Evolutionary conservation across 495 filamentous ascomycete genomes (phyloP).

Genomic region (Talaromyces liani): DNA sequence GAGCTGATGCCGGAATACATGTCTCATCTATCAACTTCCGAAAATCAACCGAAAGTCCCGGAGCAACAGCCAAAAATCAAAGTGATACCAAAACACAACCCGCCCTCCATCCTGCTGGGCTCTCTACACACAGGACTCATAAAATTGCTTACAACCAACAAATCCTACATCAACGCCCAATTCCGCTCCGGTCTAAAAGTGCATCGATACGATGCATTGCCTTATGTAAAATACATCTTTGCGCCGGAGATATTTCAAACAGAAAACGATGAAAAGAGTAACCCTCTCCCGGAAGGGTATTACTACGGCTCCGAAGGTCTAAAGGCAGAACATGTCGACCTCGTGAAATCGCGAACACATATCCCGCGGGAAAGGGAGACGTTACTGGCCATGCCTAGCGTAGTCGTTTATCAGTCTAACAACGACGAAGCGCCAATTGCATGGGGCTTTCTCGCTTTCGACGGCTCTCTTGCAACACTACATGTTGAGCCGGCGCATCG

Average conservation of each 20-base stretch:
- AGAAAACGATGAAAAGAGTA: background rate
- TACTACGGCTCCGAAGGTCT: slow-evolving; percentile 24
- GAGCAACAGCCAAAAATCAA: background rate
- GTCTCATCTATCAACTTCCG: background rate
- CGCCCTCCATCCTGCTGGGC: slow-evolving; percentile 26
- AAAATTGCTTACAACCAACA: slow-evolving; percentile 13
- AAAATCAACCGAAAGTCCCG: background rate
- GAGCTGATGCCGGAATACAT: slow-evolving; percentile 1
- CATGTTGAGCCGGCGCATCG: slow-evolving; percentile 44
- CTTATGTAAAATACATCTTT: slow-evolving; percentile 31
- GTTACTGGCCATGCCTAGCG: slow-evolving; percentile 24
- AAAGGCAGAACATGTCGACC: slow-evolving; percentile 20
- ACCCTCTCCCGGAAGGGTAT: slow-evolving; percentile 23
- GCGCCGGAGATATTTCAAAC: slow-evolving; percentile 12
- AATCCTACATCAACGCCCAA: slow-evolving; percentile 8
- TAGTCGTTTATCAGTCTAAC: slow-evolving; percentile 21
- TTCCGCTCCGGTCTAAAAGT: slow-evolving; percentile 18
- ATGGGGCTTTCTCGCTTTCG: slow-evolving; percentile 37
- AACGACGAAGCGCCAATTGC: slow-evolving; percentile 23
- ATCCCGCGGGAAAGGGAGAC: slow-evolving; percentile 27
- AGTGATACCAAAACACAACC: slow-evolving; percentile 1
- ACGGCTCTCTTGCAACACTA: slow-evolving; percentile 40
- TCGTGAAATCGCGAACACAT: slow-evolving; percentile 32
- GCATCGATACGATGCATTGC: slow-evolving; percentile 27
- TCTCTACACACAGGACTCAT: slow-evolving; percentile 26